Base-by-base conservation (phyloP, 1,284 basidiomycete species). In the Rhizopogon hawkerae region DNA sequence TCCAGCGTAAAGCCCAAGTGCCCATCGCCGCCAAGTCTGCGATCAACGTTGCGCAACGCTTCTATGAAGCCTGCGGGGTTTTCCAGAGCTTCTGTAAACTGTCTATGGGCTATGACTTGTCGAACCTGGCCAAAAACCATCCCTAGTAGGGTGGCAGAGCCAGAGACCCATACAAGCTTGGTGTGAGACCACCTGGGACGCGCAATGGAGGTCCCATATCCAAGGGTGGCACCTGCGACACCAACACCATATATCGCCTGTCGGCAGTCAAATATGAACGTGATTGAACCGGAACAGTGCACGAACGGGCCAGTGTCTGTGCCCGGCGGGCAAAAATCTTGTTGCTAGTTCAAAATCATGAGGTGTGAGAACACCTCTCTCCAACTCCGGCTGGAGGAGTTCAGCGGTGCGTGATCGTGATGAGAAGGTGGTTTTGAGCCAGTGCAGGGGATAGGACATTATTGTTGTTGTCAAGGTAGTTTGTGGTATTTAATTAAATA, bases 341-440 rank as follows among this genome's bases (percentile, higher is more conserved):
- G 69, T 57, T 14, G 79, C 75, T 11, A 73, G 62, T 2, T 77
- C 68, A 60, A 75, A 84, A 68, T 85, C 83, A 44, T 72, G 71
- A 23, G 57, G 59, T 6, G 76, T 71, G 47, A 86, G 66, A 49
- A 71, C 69, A 14, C 77, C 78, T 24, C 70, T 66, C 36, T 84
- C 78, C 38, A 77, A 70, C 57, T 85, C 77, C 38, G 81, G 81
- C 7, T 69, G 65, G 35, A 85, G 70, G 47, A 85, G 76, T 26
- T 67, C 61, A 49, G 68, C 62, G 0, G 71, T 59, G 21, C 57
- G 59, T 46, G 60, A 57, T 47, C 59, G 66, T 29, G 65, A 65
- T 44, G 53, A 56, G 57, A 76, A 77, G 3, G 66, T 70, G 39
- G 56, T 52, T 51, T 69, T 67, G 23, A 75, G 57, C 74, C 71